Conservation (phyloP, 2,329 filamentous ascomycete genomes). For the Paraconiothyrium brasiliense region DNA sequence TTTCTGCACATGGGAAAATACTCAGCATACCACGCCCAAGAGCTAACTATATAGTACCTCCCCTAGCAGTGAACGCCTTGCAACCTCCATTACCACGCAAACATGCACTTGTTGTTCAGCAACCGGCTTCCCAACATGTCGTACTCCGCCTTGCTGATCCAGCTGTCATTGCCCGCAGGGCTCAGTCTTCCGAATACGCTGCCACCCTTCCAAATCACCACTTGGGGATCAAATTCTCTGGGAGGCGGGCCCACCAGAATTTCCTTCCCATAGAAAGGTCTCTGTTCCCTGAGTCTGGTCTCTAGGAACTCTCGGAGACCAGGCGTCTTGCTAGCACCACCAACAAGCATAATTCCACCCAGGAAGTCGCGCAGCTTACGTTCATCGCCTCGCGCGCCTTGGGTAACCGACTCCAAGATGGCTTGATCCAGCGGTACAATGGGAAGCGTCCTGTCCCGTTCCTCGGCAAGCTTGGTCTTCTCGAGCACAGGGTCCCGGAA, state of each 20-base stretch:
- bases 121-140: constrained; percentile 83
- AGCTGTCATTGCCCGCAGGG: constrained; percentile 84
- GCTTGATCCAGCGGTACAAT: constrained; percentile 86
- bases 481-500: constrained; percentile 60
- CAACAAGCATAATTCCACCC: constrained; percentile 52
- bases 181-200: constrained; percentile 93
- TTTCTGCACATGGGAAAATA: background rate
- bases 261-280: constrained; percentile 70
- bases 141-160: constrained; percentile 89
- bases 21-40: background rate
- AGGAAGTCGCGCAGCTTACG: constrained; percentile 89
- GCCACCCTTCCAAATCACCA: constrained; percentile 97
- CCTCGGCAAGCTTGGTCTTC: constrained; percentile 62
- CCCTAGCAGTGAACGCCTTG: background rate
- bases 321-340: constrained; percentile 57
- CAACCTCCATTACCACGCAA: constrained; percentile 44
- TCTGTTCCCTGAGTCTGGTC: constrained; percentile 75
- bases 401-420: constrained; percentile 87
- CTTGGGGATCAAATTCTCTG: constrained; percentile 93
- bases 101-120: constrained; percentile 64
- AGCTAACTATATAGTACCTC: background rate
- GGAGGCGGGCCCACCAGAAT: constrained; percentile 76
- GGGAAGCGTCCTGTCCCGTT: constrained; percentile 83
- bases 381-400: constrained; percentile 87
- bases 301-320: constrained; percentile 85